phyloP scores from a whole-genome alignment of 768 basidiomycete genomes.

The Rhodotorula graminis region DNA sequence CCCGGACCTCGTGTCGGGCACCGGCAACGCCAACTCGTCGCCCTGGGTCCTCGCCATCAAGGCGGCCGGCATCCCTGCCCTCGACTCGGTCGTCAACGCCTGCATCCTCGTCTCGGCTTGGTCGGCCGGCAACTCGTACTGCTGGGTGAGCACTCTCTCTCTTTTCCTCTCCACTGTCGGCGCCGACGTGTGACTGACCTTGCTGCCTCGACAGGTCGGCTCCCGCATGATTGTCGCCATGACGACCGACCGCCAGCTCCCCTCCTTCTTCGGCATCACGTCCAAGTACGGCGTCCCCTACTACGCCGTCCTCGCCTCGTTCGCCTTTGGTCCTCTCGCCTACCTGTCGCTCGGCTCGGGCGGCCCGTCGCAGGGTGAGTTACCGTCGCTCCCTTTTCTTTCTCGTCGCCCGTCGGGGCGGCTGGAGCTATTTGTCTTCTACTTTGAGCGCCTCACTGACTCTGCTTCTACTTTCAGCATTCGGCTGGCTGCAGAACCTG shows the following conservation, averaged over 20 bases:
- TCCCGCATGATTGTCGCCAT: constrained; percentile 48
- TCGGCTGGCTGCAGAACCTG: constrained; percentile 46
- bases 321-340: constrained; percentile 42
- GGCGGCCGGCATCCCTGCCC: constrained; percentile 43
- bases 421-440: no score
- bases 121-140: constrained; percentile 41
- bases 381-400: no score
- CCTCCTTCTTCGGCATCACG: constrained; percentile 54
- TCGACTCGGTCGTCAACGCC: constrained; percentile 65
- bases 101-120: constrained; percentile 54
- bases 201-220: background rate
- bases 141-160: constrained; percentile 7
- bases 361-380: constrained; percentile 51
- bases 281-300: constrained; percentile 57
- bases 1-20: constrained; percentile 52
- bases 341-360: constrained; percentile 46
- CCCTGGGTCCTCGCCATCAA: constrained; percentile 80
- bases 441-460: no score
- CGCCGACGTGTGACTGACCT: constrained; percentile 39
- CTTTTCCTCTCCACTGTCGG: background rate
- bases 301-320: constrained; percentile 45
- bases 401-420: no score
- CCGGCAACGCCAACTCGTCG: constrained; percentile 66
- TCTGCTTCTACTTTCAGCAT: no score
- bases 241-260: constrained; percentile 49